Base-by-base conservation (phyloP, 2,329 filamentous ascomycete genomes). In the Aspergillus fumigatiaffinis region DNA sequence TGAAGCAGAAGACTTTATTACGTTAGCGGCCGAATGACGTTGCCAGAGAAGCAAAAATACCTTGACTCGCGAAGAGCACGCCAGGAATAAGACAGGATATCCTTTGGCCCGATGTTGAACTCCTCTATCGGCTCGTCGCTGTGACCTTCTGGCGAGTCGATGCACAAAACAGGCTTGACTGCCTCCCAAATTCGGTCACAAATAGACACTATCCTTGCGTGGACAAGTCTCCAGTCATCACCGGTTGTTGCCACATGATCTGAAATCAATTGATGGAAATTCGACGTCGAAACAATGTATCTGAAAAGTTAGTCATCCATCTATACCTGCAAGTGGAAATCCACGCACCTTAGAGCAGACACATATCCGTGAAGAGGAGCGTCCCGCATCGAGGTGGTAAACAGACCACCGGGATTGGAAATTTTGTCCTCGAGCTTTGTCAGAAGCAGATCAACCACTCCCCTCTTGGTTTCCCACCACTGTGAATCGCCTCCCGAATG, bases 31-130 rank as follows among this genome's bases (percentile, higher is more conserved):
- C 32, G 35, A 25, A 48, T 48, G 61, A 12, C 58, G 60, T 28
- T 7, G n/a, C 8, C 17, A 42, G 32, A 17, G 20, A 14, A 32
- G 14, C 42, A 21, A 58, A 55, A 75, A 59, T 77, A 91, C 89
- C 91, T 96, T 25, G 92, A 91, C 75, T 99, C 94, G 60, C 96
- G 93, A n/a, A 97, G 81, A 5, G 92, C 91, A 65, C 94, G 86
- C 83, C 96, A 99, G 60, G 92, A 96, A 72, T 94, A 99, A 63
- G 93, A 97, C 50, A 99, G 76, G 20, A 96, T 82, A 66, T 95
- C 91, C 69, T 97, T 97, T 0, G 91, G 80, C 1, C 87, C 89
- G 4, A 88, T 82, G 17, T 89, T 85, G n/a, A 91, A 73, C 26
- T 93, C 90, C 52, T 92, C 86, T 0, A 87, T 66, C 53, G 80